A percentile compares a stretch with the other conserved stretches of the same genome.
These are phyloP conservation scores for Pseudozyma sp. DNA, from an alignment of 1,284 basidiomycete genomes.

Conservation along the genomic window DNA sequence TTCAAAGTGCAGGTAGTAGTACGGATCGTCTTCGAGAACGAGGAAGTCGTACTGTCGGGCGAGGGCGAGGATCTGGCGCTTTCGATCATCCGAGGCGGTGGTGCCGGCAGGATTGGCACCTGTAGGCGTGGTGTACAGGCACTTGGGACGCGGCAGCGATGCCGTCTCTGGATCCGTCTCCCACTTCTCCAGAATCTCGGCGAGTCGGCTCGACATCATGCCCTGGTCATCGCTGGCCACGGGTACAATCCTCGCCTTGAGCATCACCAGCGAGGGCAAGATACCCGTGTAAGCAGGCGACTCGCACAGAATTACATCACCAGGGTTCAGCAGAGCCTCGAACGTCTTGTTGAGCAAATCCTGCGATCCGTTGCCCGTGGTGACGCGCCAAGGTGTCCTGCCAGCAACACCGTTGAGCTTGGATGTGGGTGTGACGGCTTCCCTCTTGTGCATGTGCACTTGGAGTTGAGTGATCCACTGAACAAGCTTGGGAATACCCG, in stretches of 20 bases:
- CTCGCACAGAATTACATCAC: slow-evolving; percentile 86
- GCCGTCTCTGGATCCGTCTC: slow-evolving; percentile 73
- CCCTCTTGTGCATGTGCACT: slow-evolving; percentile 77
- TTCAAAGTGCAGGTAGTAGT: slow-evolving; percentile 63
- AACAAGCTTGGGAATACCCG: slow-evolving; percentile 76
- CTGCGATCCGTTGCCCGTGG: slow-evolving; percentile 85
- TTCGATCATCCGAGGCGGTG: slow-evolving; percentile 73
- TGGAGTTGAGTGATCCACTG: slow-evolving; percentile 74
- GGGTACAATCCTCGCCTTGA: slow-evolving; percentile 69
- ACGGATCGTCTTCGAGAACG: slow-evolving; percentile 63
- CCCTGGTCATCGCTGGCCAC: slow-evolving; percentile 83
- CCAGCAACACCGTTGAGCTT: slow-evolving; percentile 51
- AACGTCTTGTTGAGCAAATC: slow-evolving; percentile 80
- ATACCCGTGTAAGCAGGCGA: slow-evolving; percentile 78
- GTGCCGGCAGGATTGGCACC: slow-evolving; percentile 68
- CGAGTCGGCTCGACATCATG: slow-evolving; percentile 76
- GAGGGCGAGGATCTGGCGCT: slow-evolving; percentile 81
- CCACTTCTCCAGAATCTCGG: slow-evolving; percentile 80
- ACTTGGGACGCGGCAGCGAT: slow-evolving; percentile 76
- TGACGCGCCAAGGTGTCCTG: slow-evolving; percentile 75
- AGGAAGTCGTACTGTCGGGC: slow-evolving; percentile 61
- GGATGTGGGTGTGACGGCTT: slow-evolving; percentile 69
- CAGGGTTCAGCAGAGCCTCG: slow-evolving; percentile 77
- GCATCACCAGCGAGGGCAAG: slow-evolving; percentile 54
- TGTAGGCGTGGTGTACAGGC: slow-evolving; percentile 80